Percentiles rank a stretch among this genome's conserved stretches.
Conservation (phyloP, 768 basidiomycete genomes). For the Boletus subparvulus region DNA sequence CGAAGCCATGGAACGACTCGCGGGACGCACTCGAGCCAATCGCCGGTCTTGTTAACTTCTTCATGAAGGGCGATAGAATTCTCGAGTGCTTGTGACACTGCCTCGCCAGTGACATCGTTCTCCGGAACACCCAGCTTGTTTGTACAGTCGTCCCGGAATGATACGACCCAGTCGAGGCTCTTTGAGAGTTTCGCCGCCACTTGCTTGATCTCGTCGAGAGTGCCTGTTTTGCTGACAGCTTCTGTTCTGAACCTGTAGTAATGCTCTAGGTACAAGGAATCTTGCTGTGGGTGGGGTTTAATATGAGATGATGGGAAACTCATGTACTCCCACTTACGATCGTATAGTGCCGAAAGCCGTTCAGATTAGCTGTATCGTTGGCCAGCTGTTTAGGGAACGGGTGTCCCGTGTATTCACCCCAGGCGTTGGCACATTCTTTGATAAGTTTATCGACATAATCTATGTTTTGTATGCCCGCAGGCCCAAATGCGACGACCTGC, state of each 20-base stretch:
- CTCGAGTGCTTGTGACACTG: background rate
- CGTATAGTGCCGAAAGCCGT: conserved; percentile 7
- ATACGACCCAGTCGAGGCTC: background rate
- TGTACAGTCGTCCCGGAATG: background rate
- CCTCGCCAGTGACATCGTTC: background rate
- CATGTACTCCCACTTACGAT: background rate
- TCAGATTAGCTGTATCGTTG: background rate
- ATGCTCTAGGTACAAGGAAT: conserved; percentile 5
- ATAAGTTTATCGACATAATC: conserved; percentile 6
- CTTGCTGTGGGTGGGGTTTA: background rate
- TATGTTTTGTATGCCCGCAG: too few species aligned
- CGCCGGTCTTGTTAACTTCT: background rate
- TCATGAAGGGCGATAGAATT: background rate
- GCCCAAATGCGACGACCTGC: background rate
- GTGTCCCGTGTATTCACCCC: background rate
- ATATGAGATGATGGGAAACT: background rate
- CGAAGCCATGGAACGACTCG: background rate
- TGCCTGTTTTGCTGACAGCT: background rate
- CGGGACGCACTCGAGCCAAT: conserved; percentile 6
- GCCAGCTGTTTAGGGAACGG: background rate
- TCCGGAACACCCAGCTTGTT: background rate
- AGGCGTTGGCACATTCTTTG: background rate
- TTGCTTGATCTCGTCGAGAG: background rate
- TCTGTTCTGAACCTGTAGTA: background rate
- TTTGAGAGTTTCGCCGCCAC: background rate